phyloP scores from a whole-genome alignment of 495 filamentous ascomycete genomes.

The Talaromyces nanjingensis region DNA sequence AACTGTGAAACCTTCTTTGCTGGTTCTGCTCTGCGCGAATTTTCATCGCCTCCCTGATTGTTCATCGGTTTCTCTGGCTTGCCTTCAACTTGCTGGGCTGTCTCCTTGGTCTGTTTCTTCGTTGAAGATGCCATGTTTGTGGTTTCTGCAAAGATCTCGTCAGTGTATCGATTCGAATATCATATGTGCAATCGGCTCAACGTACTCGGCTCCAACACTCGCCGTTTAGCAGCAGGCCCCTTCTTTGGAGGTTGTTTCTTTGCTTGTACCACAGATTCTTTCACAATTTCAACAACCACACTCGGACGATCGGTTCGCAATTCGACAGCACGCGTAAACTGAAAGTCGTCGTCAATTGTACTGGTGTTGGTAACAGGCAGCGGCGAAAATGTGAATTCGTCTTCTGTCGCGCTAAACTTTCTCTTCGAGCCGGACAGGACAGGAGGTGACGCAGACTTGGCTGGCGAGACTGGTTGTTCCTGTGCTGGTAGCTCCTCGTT shows the following conservation, averaged over 20 bases:
- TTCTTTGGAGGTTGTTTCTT: conserved; percentile 8
- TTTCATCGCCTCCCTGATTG: conserved; percentile 7
- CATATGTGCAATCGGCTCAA: conserved; percentile 4
- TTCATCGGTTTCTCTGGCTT: conserved; percentile 10
- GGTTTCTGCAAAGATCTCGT: conserved; percentile 41
- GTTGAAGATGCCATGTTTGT: conserved; percentile 37
- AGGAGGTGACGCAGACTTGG: not conserved
- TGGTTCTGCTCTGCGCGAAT: not conserved
- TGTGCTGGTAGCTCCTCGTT: not conserved
- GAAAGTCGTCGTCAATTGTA: conserved; percentile 41
- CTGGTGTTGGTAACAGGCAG: conserved; percentile 12
- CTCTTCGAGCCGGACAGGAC: conserved; percentile 51
- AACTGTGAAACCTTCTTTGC: not conserved
- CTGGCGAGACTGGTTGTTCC: not conserved
- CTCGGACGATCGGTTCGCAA: conserved; percentile 11
- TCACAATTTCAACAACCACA: conserved; percentile 15
- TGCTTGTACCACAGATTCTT: conserved; percentile 5
- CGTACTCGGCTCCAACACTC: conserved; percentile 56
- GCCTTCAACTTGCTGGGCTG: not conserved
- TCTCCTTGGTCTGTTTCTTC: conserved; percentile 11
- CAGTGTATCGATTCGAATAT: not conserved
- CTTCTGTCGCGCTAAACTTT: conserved; percentile 54
- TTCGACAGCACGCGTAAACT: conserved; percentile 32
- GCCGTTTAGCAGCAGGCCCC: conserved; percentile 28
- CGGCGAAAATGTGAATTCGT: conserved; percentile 23